A percentile compares a stretch with the other conserved stretches of the same genome.
Evolutionary conservation across 495 filamentous ascomycete species (phyloP).

Genomic region (Neurospora tetrasperma): DNA sequence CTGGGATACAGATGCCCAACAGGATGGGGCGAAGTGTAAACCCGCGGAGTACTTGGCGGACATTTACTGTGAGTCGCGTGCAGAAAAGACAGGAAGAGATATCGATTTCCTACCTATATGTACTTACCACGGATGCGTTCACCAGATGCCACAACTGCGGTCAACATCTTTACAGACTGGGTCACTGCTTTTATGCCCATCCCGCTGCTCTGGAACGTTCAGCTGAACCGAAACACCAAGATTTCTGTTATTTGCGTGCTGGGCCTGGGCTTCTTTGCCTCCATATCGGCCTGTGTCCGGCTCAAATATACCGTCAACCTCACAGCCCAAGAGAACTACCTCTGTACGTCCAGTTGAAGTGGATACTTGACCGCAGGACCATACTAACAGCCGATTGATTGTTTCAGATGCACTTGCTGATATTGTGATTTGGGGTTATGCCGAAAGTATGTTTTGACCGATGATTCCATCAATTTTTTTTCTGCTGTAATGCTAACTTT

Average conservation of each 20-base stretch:
- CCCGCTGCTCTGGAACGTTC: background rate
- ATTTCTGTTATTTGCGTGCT: background rate
- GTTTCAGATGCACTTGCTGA: background rate
- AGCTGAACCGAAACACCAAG: background rate
- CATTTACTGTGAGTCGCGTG: background rate
- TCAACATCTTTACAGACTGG: background rate
- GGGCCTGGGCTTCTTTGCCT: background rate
- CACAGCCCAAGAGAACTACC: background rate
- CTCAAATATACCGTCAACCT: background rate
- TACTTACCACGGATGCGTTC: background rate
- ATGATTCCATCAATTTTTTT: background rate
- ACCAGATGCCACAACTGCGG: background rate
- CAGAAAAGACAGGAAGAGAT: background rate
- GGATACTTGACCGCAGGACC: background rate
- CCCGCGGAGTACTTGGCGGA: background rate
- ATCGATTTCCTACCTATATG: background rate
- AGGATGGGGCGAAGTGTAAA: background rate
- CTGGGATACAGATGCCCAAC: background rate
- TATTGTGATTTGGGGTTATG: background rate
- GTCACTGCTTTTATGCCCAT: background rate
- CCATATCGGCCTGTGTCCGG: background rate
- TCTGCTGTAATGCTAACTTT: background rate
- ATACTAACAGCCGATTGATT: background rate
- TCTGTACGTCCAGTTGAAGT: background rate
- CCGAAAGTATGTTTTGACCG: background rate